Evolutionary conservation across 108 stramenopile species (phyloP), one percentile per base, ranked within the genome.

Genomic region (Pseudonitzschia multiseries): DNA sequence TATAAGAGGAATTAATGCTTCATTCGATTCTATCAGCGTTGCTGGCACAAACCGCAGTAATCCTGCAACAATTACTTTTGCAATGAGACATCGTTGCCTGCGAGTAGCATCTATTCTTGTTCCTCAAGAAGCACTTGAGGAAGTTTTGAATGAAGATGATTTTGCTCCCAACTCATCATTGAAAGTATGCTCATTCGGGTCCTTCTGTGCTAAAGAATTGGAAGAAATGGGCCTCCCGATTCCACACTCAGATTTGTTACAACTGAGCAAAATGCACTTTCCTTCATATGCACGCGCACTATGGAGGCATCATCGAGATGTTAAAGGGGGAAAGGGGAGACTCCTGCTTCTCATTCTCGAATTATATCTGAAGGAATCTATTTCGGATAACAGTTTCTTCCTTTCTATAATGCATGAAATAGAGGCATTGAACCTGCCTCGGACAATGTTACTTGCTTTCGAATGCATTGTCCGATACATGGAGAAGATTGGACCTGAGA

Each of bases 141-240:
- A 77, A 54, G 86, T 92, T 18, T 68, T 89, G 21, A 65, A 69
- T 13, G 83, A 88, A 65, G 84, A 89, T 50, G 82, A 79, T 0
- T 86, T 79, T 43, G 64, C 33, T 8, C 67, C 46, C 17, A 18
- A 48, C 21, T 74, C 65, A 32, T 81, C 72, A 29, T 57, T 95
- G 42, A 68, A 73, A 32, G 82, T 82, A 42, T 87, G 82, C 54
- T 68, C 86, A 10, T 95, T 90, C 65, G 91, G 83, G 13, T 76
- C 91, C 17, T 95, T 88, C 70, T 75, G 92, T 54, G 91, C 94
- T 10, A 91, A 88, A 70, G 94, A 95, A 78, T 82, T 90, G 53
- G 94, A 95, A 80, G 87, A 89, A 57, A 92, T 95, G 91, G 91
- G 91, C 4, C 81, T 95, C 9, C 77, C 94, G 24, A 72, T 95